Evolutionary conservation across 441 rosid genomes (phyloP).

Genomic region (Raphanus hybrid): DNA sequence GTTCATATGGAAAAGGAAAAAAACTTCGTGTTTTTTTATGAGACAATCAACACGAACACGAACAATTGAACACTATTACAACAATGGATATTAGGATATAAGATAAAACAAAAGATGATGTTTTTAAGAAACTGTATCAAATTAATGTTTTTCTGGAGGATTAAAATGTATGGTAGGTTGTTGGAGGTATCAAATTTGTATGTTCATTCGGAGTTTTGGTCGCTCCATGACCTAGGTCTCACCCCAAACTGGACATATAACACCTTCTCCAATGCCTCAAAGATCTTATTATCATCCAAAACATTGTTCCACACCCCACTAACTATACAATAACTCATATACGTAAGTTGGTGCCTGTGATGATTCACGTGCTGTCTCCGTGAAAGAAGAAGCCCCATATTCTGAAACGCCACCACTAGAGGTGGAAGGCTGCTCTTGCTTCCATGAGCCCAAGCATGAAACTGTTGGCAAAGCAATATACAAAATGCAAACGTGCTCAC

Average conservation of each 20-base stretch:
- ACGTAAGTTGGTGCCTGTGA: constrained; percentile 69
- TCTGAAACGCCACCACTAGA: constrained; percentile 65
- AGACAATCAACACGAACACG: not conserved
- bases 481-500: constrained; percentile 58
- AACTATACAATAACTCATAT: constrained; percentile 75
- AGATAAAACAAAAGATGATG: not conserved
- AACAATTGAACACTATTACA: not conserved
- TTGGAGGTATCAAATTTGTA: constrained; percentile 49
- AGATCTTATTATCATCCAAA: constrained; percentile 60
- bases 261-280: constrained; percentile 73
- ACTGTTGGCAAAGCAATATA: constrained; percentile 84
- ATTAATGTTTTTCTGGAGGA: not conserved
- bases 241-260: constrained; percentile 60
- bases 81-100: not conserved
- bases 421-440: constrained; percentile 74
- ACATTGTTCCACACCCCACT: constrained; percentile 77
- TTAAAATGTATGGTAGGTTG: constrained; percentile 30
- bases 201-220: constrained; percentile 63
- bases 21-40: not conserved
- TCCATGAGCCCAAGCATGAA: constrained; percentile 87
- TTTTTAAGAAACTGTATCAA: not conserved
- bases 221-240: constrained; percentile 79
- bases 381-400: constrained; percentile 65
- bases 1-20: not conserved
- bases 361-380: constrained; percentile 69